Evolutionary conservation across 345 rosid genomes (phyloP).

Genomic region (Syzygium jambos): DNA sequence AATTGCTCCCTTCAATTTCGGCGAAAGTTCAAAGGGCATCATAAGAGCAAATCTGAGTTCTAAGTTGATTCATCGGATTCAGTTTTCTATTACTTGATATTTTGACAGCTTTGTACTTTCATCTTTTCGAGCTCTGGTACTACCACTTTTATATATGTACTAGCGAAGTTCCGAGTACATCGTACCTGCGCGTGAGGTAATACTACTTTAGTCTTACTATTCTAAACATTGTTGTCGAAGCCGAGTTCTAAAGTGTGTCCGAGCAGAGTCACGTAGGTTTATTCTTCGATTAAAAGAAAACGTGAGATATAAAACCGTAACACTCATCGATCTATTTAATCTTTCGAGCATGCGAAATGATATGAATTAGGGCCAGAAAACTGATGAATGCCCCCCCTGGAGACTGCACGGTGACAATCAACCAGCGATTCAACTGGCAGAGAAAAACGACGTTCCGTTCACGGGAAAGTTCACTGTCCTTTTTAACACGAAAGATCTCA

Average conservation of each 20-base stretch:
- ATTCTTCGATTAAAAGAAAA: neutral
- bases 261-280: rapidly evolving
- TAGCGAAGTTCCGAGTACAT: neutral
- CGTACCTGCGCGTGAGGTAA: neutral
- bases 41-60: neutral
- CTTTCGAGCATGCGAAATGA: neutral
- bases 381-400: neutral
- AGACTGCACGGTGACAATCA: neutral
- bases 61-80: neutral
- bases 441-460: neutral
- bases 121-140: neutral
- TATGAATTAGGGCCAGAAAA: neutral
- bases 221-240: neutral
- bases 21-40: neutral
- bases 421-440: neutral
- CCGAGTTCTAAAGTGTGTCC: neutral
- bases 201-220: neutral
- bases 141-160: neutral
- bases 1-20: neutral
- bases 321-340: neutral
- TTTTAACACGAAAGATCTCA: neutral
- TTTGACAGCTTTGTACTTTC: neutral
- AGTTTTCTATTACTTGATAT: neutral
- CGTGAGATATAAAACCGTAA: neutral
- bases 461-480: rapidly evolving